Percentiles rank a stretch among this genome's conserved stretches.
phyloP scores from a whole-genome alignment of 2,329 filamentous ascomycete species.

The Myriangium duriaei region DNA sequence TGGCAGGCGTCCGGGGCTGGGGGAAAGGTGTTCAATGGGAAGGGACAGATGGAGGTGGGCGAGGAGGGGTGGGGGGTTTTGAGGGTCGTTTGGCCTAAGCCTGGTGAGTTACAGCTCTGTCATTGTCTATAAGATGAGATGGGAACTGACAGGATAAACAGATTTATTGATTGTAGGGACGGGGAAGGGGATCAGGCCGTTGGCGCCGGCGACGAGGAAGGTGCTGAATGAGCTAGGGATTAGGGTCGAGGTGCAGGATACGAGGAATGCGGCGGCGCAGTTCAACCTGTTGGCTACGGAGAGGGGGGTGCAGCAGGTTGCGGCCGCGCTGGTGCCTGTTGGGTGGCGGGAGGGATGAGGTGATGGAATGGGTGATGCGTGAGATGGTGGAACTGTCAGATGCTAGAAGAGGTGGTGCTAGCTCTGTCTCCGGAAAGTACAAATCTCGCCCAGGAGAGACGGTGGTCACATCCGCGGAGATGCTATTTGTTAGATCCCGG shows the following conservation, averaged over 20 bases:
- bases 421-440: no score
- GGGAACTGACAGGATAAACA: no score
- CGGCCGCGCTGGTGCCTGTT: constrained; percentile 74
- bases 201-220: constrained; percentile 61
- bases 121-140: no score
- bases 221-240: constrained; percentile 69
- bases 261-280: constrained; percentile 82
- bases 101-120: constrained; percentile 47
- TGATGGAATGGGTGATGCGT: not conserved
- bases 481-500: no score
- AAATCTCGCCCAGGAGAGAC: no score
- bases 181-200: constrained; percentile 59
- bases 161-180: constrained; percentile 85
- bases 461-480: no score
- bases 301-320: constrained; percentile 70
- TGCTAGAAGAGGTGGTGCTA: no score
- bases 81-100: constrained; percentile 72
- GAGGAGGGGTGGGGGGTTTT: constrained; percentile 62
- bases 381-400: no score
- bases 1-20: constrained; percentile 45
- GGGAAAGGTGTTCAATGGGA: constrained; percentile 52
- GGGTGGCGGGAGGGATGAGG: constrained; percentile 58
- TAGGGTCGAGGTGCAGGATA: constrained; percentile 78
- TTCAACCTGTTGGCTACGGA: constrained; percentile 95
- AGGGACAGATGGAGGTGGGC: constrained; percentile 69